These are phyloP conservation scores for Colletotrichum sp. DNA, from an alignment of 2,329 filamentous ascomycete species.

Conservation along the genomic window DNA sequence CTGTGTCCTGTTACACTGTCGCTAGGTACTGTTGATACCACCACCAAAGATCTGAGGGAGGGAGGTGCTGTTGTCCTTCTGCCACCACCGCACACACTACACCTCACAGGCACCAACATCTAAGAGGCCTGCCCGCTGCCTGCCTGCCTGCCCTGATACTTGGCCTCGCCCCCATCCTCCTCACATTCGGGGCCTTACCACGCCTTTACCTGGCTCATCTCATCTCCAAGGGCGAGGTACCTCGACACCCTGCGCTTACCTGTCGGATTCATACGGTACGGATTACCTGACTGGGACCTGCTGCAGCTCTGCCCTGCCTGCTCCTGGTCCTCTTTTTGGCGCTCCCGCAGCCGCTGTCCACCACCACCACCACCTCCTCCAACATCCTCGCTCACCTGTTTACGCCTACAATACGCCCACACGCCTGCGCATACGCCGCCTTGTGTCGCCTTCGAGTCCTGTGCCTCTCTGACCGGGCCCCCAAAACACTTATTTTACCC, in stretches of 20 bases:
- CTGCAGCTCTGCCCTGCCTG: background rate
- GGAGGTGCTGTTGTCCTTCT: background rate
- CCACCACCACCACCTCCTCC: background rate
- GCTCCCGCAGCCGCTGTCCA: background rate
- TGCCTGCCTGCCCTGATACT: background rate
- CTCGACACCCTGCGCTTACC: background rate
- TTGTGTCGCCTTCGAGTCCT: background rate
- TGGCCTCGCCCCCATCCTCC: background rate
- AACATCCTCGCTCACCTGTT: background rate
- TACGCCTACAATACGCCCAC: background rate
- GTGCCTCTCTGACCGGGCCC: constrained; percentile 22
- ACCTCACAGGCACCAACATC: background rate
- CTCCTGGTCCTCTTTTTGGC: background rate
- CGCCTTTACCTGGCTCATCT: background rate
- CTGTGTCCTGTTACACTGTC: background rate
- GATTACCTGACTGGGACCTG: background rate
- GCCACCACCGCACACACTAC: background rate
- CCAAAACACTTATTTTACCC: constrained; percentile 8
- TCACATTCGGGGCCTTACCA: background rate
- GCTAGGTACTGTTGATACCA: background rate
- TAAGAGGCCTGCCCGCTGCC: background rate
- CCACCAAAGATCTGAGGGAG: background rate
- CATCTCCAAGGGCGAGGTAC: background rate
- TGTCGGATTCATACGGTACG: constrained; percentile 14
- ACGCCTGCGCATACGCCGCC: background rate